Conservation (phyloP, 192 early-diverging fungal genomes). For the Chytriomyces confervae region DNA sequence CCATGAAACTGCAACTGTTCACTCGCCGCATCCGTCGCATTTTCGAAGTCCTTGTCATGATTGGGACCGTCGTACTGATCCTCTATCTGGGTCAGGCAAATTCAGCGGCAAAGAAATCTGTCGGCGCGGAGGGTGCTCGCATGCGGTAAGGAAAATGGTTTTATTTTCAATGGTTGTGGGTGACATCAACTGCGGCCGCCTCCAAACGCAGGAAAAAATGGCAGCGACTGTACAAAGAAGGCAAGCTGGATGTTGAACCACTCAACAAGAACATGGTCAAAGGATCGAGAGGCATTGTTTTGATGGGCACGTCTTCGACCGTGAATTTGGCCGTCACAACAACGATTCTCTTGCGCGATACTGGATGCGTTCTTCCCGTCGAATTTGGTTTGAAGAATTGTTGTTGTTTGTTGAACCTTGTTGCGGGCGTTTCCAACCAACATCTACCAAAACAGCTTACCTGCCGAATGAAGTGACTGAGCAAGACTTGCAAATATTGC, state of each 20-base stretch:
- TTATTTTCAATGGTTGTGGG: too few relatives aligned
- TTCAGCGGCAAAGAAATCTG: too few relatives aligned
- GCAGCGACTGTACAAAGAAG: too few relatives aligned
- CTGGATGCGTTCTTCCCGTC: background rate
- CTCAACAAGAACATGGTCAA: conserved; percentile 1
- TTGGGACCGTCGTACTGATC: too few relatives aligned
- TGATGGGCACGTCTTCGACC: background rate
- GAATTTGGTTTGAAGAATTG: conserved; percentile 2
- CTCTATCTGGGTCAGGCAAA: too few relatives aligned
- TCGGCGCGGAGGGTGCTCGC: too few relatives aligned
- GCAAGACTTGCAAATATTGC: background rate
- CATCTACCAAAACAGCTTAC: background rate
- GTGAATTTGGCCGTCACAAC: background rate
- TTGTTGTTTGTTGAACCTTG: background rate
- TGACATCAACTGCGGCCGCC: too few relatives aligned
- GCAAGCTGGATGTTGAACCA: background rate
- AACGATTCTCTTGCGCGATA: background rate
- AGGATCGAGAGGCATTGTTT: conserved; percentile 11
- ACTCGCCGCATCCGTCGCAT: too few relatives aligned
- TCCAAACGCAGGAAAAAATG: too few relatives aligned
- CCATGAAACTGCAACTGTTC: too few relatives aligned
- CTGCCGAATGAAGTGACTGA: conserved; percentile 17
- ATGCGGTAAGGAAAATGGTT: too few relatives aligned
- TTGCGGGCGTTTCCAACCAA: background rate
- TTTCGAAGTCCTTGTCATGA: too few relatives aligned